Evolutionary conservation across 1,284 basidiomycete species (phyloP).

Genomic region (Ganoderma resinaceum): DNA sequence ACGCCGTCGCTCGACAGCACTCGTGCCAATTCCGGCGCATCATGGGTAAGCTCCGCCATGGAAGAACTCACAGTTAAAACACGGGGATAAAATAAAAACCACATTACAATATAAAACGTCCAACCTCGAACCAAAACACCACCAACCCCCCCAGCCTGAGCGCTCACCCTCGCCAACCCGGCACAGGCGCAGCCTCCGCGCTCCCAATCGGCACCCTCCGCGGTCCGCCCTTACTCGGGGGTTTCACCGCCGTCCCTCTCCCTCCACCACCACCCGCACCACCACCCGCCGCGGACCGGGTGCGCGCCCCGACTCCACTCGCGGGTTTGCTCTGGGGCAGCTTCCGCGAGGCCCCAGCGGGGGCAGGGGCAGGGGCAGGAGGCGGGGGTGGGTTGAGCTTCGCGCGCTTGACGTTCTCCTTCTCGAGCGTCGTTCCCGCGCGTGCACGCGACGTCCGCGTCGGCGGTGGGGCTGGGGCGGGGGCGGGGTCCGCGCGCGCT

Average conservation of each 20-base stretch:
- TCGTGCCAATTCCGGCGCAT: not conserved
- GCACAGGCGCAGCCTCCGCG: slow-evolving; percentile 55
- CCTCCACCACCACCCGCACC: not conserved
- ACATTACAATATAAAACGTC: not conserved
- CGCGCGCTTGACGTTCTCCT: slow-evolving; percentile 37
- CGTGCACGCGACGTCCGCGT: slow-evolving; percentile 23
- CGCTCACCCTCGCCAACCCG: slow-evolving; percentile 42
- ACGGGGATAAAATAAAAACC: not conserved
- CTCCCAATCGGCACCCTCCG: slow-evolving; percentile 65
- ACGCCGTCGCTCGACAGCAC: not conserved
- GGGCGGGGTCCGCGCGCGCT: slow-evolving; percentile 18
- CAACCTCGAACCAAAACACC: not conserved
- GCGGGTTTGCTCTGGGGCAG: not conserved
- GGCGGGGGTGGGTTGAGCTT: too few species aligned
- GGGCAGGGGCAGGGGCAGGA: not conserved
- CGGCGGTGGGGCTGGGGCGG: not conserved
- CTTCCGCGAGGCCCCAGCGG: slow-evolving; percentile 6
- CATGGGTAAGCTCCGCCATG: not conserved
- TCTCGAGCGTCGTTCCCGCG: slow-evolving; percentile 31
- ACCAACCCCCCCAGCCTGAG: not conserved
- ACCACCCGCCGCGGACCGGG: not conserved
- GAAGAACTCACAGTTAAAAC: not conserved
- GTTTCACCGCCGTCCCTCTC: slow-evolving; percentile 16
- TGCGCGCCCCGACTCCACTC: slow-evolving; percentile 1
- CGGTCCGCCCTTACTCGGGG: slow-evolving; percentile 48